phyloP scores from a whole-genome alignment of 352 stramenopile genomes.

The Phytophthora quininea region DNA sequence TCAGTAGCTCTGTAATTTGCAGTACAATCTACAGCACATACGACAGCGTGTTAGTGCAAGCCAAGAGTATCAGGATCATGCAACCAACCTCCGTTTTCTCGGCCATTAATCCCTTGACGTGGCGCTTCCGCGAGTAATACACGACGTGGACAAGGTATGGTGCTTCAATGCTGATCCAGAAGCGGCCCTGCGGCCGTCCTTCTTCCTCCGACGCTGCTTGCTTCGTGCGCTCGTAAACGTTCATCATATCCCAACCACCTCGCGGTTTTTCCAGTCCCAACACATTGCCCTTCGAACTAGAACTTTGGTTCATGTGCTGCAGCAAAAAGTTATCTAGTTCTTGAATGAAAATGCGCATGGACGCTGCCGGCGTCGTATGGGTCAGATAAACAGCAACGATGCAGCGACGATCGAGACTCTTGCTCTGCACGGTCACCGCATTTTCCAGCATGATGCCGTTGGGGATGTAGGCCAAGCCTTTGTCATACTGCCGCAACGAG shows the following conservation, averaged over 20 bases:
- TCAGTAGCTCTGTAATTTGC: slow-evolving; percentile 59
- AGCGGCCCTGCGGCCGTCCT: slow-evolving; percentile 38
- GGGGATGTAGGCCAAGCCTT: slow-evolving; percentile 79
- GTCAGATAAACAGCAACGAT: slow-evolving; percentile 67
- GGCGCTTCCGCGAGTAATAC: slow-evolving; percentile 76
- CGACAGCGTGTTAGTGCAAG: slow-evolving; percentile 5
- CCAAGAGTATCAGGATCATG: neutral
- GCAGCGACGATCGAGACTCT: slow-evolving; percentile 60
- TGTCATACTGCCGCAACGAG: slow-evolving; percentile 82
- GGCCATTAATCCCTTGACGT: slow-evolving; percentile 60
- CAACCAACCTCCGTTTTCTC: slow-evolving; percentile 75
- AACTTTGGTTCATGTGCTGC: slow-evolving; percentile 30
- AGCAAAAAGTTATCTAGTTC: slow-evolving; percentile 45
- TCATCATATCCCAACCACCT: slow-evolving; percentile 51
- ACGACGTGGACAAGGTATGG: slow-evolving; percentile 74
- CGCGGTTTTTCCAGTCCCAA: slow-evolving; percentile 56
- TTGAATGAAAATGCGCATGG: slow-evolving; percentile 75
- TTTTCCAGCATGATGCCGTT: slow-evolving; percentile 83
- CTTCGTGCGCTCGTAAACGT: slow-evolving; percentile 47
- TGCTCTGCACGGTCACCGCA: slow-evolving; percentile 71
- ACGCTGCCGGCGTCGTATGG: slow-evolving; percentile 50
- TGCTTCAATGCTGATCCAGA: slow-evolving; percentile 77
- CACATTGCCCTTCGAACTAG: slow-evolving; percentile 41
- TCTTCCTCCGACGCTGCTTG: slow-evolving; percentile 34
- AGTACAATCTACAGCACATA: slow-evolving; percentile 49